Evolutionary conservation across 106 monocot species (phyloP), one percentile per base, ranked within the genome.

Genomic region (Narthecium ossifragum): DNA sequence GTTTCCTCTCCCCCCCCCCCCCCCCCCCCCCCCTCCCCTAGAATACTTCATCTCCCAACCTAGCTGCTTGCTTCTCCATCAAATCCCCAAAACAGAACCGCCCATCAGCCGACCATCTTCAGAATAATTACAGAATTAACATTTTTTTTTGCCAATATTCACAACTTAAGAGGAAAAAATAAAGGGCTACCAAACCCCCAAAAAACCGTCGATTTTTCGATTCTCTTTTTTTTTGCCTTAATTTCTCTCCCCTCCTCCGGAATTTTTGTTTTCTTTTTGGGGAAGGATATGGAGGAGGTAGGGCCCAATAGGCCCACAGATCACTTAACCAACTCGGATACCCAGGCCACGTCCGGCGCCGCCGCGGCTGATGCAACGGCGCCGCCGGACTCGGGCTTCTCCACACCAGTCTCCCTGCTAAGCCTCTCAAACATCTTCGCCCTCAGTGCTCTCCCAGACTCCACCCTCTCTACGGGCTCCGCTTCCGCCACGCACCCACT

Each of bases 381-480:
- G 20, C 51, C 46, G 0, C 50, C 62, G 3, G 18, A 11, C 5
- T 53, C 75, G 20, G 57, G 4, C 20, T 26, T 55, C 11, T 63
- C 73, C 33, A 87, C 13, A 6, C 55, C 66, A 49, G 60, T 68
- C 39, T 93, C 88, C 77, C 70, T 74, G 60, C 93, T 83, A 0
- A 93, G 56, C 65, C 73, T 73, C 63, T 85, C 79, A 15, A 76
- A 81, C 64, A 88, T 72, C 79, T 88, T 93, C 8, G 64, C 82
- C 45, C 93, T 73, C 60, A 88, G 60, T 2, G 82, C 88, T 50
- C 93, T 73, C 25, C 93, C 93, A 0, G 84, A 81, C 65, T 93
- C 93, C 31, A 93, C 92, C 59, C 83, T 64, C 53, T 83, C 70
- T 6, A 67, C 66, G 0, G 73, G 74, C 54, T 43, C 17, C 17